Evolutionary conservation across 768 basidiomycete species (phyloP), one percentile per base, ranked within the genome.

Genomic region (Gloeophyllum trabeum): DNA sequence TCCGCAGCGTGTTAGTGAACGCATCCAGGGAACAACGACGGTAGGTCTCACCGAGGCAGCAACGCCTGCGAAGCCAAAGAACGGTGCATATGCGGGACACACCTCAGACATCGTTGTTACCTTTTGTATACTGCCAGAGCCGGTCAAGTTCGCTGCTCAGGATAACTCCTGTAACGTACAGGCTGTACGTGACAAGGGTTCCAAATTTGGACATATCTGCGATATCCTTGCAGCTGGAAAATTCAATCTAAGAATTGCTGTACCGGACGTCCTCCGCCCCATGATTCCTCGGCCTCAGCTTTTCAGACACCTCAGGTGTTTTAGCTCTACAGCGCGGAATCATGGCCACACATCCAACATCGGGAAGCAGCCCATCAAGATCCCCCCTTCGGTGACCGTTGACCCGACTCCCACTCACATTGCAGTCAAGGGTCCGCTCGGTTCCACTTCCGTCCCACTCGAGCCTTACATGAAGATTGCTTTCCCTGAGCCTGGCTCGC

Each of bases 31-130:
- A 24, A 19, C 32, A 41, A 25, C 20, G 35, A 35, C 6, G 41
- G 20, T 21, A 36, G 32, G 26, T 24, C 86, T 63, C 53, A 96
- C 94, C 39, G 94, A 79, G 20, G 83, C 74, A n/a, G 91, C 86
- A 23, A 98, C 94, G 40, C 94, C 94, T 39, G 85, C 93, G 60
- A 99, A 93, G 21, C 93, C 94, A 60, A 98, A 96, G 79, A 98
- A 98, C 40, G 91, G 88, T 40, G 93, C 93, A 59, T 87, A 97
- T 23, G 92, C 88, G 47, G 91, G 91, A 60, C 91, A 96, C 39
- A 73, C 49, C 35, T 61, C 59, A 41, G 57, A 46, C 20, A 77
- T 73, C 77, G 79, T 81, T 30, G 28, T 30, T 7, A 30, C 10
- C 7, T 30, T 7, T 7, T 16, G 28, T 30, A 7, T 7, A 30